Conservation (phyloP, 306 rosid genomes). For the Herpetospermum pedunculosum region DNA sequence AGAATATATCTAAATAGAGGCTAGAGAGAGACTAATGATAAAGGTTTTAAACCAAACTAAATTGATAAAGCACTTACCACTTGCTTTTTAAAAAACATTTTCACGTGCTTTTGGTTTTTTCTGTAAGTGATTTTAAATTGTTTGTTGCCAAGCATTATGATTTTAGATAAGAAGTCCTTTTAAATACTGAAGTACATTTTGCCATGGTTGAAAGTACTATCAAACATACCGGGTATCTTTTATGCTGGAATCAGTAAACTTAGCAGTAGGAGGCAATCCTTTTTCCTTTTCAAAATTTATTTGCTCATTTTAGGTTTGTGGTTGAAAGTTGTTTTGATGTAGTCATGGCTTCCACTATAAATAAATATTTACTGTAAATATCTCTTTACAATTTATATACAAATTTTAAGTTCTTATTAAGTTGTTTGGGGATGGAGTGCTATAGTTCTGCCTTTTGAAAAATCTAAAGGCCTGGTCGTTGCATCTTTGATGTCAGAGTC, state of each 20-base stretch:
- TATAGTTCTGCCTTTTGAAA: neutral
- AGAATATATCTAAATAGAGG: too few species aligned
- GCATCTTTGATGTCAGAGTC: neutral
- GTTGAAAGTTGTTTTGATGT: neutral
- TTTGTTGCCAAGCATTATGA: neutral
- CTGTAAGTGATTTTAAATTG: neutral
- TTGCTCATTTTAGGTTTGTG: neutral
- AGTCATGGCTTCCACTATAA: neutral
- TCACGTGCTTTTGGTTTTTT: neutral
- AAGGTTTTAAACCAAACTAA: neutral
- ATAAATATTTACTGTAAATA: neutral
- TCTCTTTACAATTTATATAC: neutral
- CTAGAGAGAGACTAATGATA: neutral
- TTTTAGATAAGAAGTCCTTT: neutral
- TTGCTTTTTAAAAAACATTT: neutral
- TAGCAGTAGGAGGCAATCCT: neutral
- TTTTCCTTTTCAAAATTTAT: neutral
- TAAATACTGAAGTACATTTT: neutral
- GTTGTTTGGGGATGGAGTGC: neutral
- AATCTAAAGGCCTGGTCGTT: neutral
- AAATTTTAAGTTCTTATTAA: neutral
- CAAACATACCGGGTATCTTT: neutral
- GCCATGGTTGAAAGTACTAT: neutral
- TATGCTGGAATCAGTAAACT: neutral
- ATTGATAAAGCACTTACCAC: neutral